These are phyloP conservation scores for Ceriops zippeliana DNA, from an alignment of 345 rosid species.

Conservation along the genomic window DNA sequence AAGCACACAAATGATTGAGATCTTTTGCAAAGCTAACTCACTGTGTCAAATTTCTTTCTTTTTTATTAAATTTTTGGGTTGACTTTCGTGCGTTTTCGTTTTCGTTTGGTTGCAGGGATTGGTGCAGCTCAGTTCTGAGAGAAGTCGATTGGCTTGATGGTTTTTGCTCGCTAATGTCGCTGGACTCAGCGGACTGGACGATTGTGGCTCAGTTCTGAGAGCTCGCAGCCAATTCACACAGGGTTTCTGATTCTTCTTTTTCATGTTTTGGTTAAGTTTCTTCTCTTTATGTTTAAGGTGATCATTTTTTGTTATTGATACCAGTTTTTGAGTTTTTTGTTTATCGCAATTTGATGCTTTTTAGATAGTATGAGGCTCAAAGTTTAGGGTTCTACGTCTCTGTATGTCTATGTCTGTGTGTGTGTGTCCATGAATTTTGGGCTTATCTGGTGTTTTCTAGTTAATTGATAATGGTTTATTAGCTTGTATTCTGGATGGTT, in stretches of 20 bases:
- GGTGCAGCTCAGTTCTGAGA: conserved; percentile 9
- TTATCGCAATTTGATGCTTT: not conserved
- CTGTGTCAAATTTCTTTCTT: not conserved
- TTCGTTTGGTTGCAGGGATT: not conserved
- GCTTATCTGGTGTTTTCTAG: not conserved
- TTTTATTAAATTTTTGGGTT: too few species aligned
- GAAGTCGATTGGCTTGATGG: conserved; percentile 34
- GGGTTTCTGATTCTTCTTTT: not conserved
- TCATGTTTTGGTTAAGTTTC: not conserved
- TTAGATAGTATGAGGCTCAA: not conserved
- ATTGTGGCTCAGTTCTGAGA: conserved; percentile 50
- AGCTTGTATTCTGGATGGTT: not conserved
- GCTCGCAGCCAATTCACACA: conserved; percentile 49
- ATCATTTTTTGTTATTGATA: not conserved
- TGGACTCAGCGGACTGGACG: conserved; percentile 49
- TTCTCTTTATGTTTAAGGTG: not conserved
- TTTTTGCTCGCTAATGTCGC: conserved; percentile 52
- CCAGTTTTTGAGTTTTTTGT: not conserved
- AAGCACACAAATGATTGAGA: too few species aligned
- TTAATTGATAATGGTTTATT: not conserved
- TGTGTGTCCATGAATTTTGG: not conserved
- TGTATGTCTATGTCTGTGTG: not conserved
- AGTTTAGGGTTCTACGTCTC: not conserved
- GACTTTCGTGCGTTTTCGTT: not conserved
- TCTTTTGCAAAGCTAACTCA: too few species aligned